Base-by-base conservation (phyloP, 129 eudicot species). In the Lactuca sativa region DNA sequence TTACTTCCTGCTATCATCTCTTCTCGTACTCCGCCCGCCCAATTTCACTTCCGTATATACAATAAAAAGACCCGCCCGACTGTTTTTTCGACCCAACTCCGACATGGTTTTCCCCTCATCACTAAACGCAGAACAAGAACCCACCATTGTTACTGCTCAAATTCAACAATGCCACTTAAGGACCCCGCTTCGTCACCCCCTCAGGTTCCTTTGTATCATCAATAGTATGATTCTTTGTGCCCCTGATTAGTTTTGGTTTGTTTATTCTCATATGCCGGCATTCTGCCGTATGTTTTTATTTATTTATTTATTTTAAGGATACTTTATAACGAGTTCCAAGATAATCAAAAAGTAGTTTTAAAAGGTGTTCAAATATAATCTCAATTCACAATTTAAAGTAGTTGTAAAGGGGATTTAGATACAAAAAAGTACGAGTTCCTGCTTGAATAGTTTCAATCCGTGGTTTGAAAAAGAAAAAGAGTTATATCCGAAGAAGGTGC, bases 81-180 rank as follows among this genome's bases (percentile, higher is more conserved):
- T 12, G 37, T 17, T 9, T 18, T 9, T 31, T 55, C 25, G 57
- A 74, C 83, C 74, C 75, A 66, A 66, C 18, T 51, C 58, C 38
- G n/a, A 67, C 49, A 18, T 15, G 9, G 21, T 4, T 31, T 61
- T 21, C 33, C 15, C 17, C 32, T 14, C 66, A 54, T 21, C 16
- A 13, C 56, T 0, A 31, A 74, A 61, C 69, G 56, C 67, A 79
- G 57, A 65, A 51, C 78, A 72, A 72, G 2, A 55, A 61, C 55
- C 11, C 71, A 14, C 54, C 76, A 55, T 37, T 44, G 73, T 37
- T 49, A 33, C 72, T 55, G 76, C 47, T 74, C 66, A 34, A 41
- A 11, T 56, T 68, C 78, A 34, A 54, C 79, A 58, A 73, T 79
- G 79, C 36, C 83, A 67, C 68, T 62, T 62, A 31, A 57, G 11